Base-by-base conservation (phyloP, 2,329 filamentous ascomycete genomes). In the Penicillium sp. region DNA sequence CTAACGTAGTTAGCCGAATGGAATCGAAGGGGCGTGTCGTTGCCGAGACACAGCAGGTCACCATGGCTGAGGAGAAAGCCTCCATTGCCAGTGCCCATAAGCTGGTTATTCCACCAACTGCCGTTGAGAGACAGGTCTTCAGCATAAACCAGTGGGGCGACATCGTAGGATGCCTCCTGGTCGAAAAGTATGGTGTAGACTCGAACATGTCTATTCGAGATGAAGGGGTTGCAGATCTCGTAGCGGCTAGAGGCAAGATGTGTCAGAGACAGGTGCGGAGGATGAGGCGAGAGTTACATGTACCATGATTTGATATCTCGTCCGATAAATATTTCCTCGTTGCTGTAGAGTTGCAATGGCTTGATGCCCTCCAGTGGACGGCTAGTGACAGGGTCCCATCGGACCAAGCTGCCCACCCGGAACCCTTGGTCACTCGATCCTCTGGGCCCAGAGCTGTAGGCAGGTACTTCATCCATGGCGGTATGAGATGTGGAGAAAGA, bases 161-260 rank as follows among this genome's bases (percentile, higher is more conserved):
- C 57, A 18, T 70, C 62, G 12, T 60, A 51, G 64, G 65, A 15
- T 73, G 12, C 67, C 2, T 73, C 69, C 27, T 70, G 60, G 50
- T 77, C 72, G 49, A 72, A 76, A 3, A 75, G 59, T 12, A 78
- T 66, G 8, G 69, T 69, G 55, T 78, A 77, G 40, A 79, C 71
- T 15, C 69, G 68, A 10, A 78, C 36, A 51, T 79, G 76, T 26
- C 59, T 66, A 34, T 72, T 71, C 3, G 76, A 79, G 12, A 77
- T 57, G 24, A 60, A 52, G 6, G 58, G 64, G 42, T 75, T 67
- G 2, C 68, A 47, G 17, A 77, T 32, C 6, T 67, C 55, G 46
- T 65, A 68, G 44, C 70, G 61, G 54, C 74, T 76, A 20, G 12
- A 39, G 8, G 10, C 17, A 17, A 24, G 27, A 49, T n/a, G 15